Evolutionary conservation across 2,329 filamentous ascomycete species (phyloP).

Genomic region (Pyrenophora teres): DNA sequence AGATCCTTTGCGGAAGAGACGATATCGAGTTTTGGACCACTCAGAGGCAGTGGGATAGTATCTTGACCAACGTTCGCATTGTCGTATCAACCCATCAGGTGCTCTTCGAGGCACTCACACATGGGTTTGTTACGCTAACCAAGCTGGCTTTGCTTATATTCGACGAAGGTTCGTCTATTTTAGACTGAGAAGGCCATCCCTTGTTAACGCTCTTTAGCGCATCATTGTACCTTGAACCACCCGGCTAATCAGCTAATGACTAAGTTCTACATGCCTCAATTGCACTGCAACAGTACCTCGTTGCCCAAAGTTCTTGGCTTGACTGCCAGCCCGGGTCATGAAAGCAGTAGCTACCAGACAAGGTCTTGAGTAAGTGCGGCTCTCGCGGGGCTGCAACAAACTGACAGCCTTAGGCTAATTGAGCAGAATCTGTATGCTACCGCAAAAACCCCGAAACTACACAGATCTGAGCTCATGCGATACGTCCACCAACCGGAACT

Average conservation of each 20-base stretch:
- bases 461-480: slow-evolving; percentile 71
- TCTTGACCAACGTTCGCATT: slow-evolving; percentile 68
- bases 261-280: slow-evolving; percentile 66
- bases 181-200: background rate
- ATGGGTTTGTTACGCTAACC: slow-evolving; percentile 72
- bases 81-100: slow-evolving; percentile 79
- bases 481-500: slow-evolving; percentile 71
- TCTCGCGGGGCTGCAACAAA: background rate
- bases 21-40: slow-evolving; percentile 75
- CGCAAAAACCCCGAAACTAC: slow-evolving; percentile 69
- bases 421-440: slow-evolving; percentile 72
- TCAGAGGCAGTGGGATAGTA: slow-evolving; percentile 67
- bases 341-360: slow-evolving; percentile 57
- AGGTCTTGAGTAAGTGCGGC: slow-evolving; percentile 52
- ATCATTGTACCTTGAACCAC: slow-evolving; percentile 70
- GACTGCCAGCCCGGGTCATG: slow-evolving; percentile 76
- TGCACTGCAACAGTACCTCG: slow-evolving; percentile 18
- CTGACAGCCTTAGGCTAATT: slow-evolving; percentile 53
- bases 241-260: slow-evolving; percentile 74
- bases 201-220: slow-evolving; percentile 58
- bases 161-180: slow-evolving; percentile 70
- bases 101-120: slow-evolving; percentile 72
- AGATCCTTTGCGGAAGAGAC: slow-evolving; percentile 69
- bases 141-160: slow-evolving; percentile 73
- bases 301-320: slow-evolving; percentile 75